These are phyloP conservation scores for Stevia rebaudiana DNA, from an alignment of 140 eudicot genomes.

Conservation along the genomic window DNA sequence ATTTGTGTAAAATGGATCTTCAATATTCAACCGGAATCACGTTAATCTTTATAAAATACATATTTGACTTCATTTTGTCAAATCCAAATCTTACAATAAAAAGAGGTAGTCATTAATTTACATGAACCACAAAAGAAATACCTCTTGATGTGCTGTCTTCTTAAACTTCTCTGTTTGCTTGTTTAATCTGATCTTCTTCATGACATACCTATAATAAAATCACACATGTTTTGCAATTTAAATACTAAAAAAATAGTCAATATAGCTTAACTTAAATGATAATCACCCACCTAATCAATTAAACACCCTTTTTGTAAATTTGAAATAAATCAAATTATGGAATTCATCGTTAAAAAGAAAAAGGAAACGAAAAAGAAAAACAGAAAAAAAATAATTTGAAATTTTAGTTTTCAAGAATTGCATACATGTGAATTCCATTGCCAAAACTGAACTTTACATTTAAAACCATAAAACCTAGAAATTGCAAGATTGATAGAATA, in stretches of 20 bases:
- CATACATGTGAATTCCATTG: background rate
- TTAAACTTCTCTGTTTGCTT: slow-evolving; percentile 81
- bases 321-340: background rate
- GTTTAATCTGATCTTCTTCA: slow-evolving; percentile 80
- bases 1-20: background rate
- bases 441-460: slow-evolving; percentile 17
- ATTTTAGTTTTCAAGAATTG: slow-evolving; percentile 3
- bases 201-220: slow-evolving; percentile 51
- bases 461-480: slow-evolving; percentile 19
- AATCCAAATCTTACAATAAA: slow-evolving; percentile 9
- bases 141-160: slow-evolving; percentile 96
- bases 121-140: slow-evolving; percentile 15
- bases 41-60: background rate
- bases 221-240: slow-evolving; percentile 7
- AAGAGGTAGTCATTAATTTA: slow-evolving; percentile 1
- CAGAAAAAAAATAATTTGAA: slow-evolving; percentile 4
- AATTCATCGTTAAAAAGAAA: background rate
- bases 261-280: background rate
- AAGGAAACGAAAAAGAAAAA: slow-evolving; percentile 4
- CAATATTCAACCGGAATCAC: background rate
- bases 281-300: background rate
- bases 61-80: slow-evolving; percentile 20
- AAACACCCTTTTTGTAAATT: background rate
- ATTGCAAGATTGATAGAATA: background rate
- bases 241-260: background rate